Percentiles rank a stretch among this genome's conserved stretches.
Evolutionary conservation across 2,329 filamentous ascomycete species (phyloP).

Genomic region (Cladosporium austrohemisphaericum): DNA sequence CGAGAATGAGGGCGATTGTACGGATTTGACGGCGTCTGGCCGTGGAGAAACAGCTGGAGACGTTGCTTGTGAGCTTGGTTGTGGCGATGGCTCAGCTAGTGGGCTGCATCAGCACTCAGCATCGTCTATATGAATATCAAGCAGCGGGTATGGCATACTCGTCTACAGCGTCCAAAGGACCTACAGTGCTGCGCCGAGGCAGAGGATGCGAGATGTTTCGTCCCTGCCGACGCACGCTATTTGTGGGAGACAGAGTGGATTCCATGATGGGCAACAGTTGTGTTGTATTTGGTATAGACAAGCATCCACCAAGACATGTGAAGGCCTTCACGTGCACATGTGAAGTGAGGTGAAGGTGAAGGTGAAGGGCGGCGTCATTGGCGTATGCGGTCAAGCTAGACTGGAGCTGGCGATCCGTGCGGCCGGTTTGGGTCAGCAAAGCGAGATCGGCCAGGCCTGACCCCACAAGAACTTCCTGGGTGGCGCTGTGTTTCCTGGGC

Average conservation of each 20-base stretch:
- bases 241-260: constrained; percentile 25
- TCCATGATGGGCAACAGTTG: no score
- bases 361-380: background rate
- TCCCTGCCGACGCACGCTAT: constrained; percentile 28
- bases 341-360: background rate
- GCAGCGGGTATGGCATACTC: constrained; percentile 57
- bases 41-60: constrained; percentile 22
- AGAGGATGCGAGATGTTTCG: constrained; percentile 36
- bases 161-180: constrained; percentile 66
- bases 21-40: constrained; percentile 9
- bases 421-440: background rate
- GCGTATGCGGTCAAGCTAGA: background rate
- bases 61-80: constrained; percentile 22
- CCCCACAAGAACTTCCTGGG: constrained; percentile 1
- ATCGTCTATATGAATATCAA: background rate
- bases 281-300: no score
- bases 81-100: constrained; percentile 18
- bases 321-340: no score
- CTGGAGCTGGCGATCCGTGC: background rate
- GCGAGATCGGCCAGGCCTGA: constrained; percentile 1
- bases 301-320: no score
- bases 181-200: constrained; percentile 68
- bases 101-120: constrained; percentile 27
- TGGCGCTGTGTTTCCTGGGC: constrained; percentile 1
- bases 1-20: constrained; percentile 4